Conservation (phyloP, 371 early-diverging fungal genomes). For the Mucor mucedo region DNA sequence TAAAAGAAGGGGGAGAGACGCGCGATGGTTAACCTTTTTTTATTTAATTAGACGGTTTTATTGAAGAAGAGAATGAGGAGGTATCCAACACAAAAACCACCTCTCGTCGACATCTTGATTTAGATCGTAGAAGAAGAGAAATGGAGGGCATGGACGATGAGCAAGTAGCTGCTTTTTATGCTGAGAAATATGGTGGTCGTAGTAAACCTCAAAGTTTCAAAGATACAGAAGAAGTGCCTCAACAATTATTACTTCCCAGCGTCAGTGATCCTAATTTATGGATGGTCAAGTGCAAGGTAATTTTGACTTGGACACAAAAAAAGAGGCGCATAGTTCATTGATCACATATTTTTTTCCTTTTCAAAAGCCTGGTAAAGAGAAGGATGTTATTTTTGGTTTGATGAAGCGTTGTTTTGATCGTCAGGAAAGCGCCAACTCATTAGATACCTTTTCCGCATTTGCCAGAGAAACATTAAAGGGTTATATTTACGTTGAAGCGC, state of each 20-base stretch:
- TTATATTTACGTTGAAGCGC: slow-evolving; percentile 96
- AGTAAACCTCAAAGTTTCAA: slow-evolving; percentile 50
- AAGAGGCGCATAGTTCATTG: background rate
- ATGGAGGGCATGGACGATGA: slow-evolving; percentile 85
- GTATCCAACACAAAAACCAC: slow-evolving; percentile 66
- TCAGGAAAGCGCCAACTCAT: slow-evolving; percentile 61
- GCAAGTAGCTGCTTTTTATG: slow-evolving; percentile 79
- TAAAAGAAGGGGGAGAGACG: slow-evolving; percentile 5
- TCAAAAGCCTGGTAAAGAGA: slow-evolving; percentile 83
- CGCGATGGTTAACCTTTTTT: slow-evolving; percentile 4
- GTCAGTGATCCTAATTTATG: slow-evolving; percentile 93
- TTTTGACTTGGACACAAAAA: background rate
- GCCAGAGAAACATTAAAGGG: slow-evolving; percentile 91
- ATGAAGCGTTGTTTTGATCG: slow-evolving; percentile 82
- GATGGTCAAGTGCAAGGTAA: slow-evolving; percentile 88
- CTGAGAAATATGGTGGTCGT: slow-evolving; percentile 80
- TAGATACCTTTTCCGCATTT: slow-evolving; percentile 83
- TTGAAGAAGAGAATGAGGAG: slow-evolving; percentile 68
- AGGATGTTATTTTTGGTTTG: slow-evolving; percentile 81
- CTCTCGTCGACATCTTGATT: slow-evolving; percentile 62
- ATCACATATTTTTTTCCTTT: background rate
- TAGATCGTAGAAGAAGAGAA: slow-evolving; percentile 70
- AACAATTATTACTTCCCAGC: slow-evolving; percentile 82
- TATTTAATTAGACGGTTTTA: slow-evolving; percentile 62
- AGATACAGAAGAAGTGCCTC: slow-evolving; percentile 79